These are phyloP conservation scores for Otatea glauca DNA, from an alignment of 176 grass and related monocot species.

Conservation along the genomic window DNA sequence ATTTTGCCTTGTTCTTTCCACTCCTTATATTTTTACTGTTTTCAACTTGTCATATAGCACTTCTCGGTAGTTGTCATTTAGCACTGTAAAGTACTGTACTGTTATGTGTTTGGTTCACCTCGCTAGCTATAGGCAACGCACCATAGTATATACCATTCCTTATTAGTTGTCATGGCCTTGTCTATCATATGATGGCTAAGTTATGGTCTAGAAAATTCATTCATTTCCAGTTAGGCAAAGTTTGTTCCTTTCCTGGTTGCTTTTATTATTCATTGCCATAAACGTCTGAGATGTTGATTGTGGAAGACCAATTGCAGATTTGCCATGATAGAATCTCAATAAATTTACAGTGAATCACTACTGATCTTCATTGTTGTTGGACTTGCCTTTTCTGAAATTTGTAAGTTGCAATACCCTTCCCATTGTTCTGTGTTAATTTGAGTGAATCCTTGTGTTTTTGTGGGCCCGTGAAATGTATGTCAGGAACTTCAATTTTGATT, in stretches of 20 bases:
- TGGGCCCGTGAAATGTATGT: background rate
- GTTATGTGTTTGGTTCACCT: background rate
- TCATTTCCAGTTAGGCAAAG: background rate
- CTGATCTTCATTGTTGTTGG: background rate
- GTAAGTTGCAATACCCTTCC: background rate
- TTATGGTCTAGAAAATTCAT: background rate
- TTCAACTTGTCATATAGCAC: background rate
- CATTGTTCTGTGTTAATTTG: background rate
- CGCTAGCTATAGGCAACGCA: background rate
- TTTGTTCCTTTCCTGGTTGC: slow-evolving; percentile 11
- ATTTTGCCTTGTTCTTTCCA: background rate
- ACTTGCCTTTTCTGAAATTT: background rate
- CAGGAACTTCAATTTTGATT: background rate
- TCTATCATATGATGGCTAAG: background rate
- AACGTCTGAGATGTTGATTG: background rate
- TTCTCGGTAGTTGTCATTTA: background rate
- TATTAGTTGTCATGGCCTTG: background rate
- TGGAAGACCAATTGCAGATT: background rate
- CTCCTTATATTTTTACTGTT: background rate
- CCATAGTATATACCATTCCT: background rate
- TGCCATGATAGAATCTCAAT: background rate
- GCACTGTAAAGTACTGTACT: background rate
- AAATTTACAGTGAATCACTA: background rate
- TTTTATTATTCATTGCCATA: background rate
- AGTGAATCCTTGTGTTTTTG: background rate